Evolutionary conservation across 2,329 filamentous ascomycete species (phyloP).

Genomic region (Sclerotinia nivalis): DNA sequence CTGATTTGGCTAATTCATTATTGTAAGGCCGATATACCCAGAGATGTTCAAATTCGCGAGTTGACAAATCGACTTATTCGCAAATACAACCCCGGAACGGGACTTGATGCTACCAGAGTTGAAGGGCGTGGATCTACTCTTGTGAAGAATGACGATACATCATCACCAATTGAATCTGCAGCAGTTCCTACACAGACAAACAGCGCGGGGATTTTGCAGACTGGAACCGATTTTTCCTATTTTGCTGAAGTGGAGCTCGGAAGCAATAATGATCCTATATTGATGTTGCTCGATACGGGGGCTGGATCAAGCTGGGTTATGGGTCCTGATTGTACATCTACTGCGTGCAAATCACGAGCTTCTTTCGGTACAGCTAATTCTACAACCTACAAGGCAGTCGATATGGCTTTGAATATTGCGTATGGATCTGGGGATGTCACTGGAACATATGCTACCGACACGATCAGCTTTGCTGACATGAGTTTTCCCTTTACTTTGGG

Average conservation of each 20-base stretch:
- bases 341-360: slow-evolving; percentile 68
- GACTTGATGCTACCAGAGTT: slow-evolving; percentile 12
- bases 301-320: slow-evolving; percentile 83
- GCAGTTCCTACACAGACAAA: slow-evolving; percentile 48
- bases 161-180: slow-evolving; percentile 30
- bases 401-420: slow-evolving; percentile 61
- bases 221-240: slow-evolving; percentile 67
- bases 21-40: slow-evolving; percentile 25
- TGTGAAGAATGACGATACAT: slow-evolving; percentile 34
- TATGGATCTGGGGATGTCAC: slow-evolving; percentile 78
- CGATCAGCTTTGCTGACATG: slow-evolving; percentile 65
- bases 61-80: slow-evolving; percentile 32
- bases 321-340: slow-evolving; percentile 64
- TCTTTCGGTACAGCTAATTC: slow-evolving; percentile 69
- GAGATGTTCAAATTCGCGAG: slow-evolving; percentile 30
- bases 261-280: slow-evolving; percentile 54
- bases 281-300: slow-evolving; percentile 66
- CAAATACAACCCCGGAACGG: slow-evolving; percentile 34
- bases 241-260: slow-evolving; percentile 60
- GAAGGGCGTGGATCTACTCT: slow-evolving; percentile 22
- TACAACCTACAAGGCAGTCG: slow-evolving; percentile 55
- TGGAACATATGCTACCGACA: slow-evolving; percentile 67
- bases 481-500: slow-evolving; percentile 68
- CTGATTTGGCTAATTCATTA: slow-evolving; percentile 13
- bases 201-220: slow-evolving; percentile 60